Conservation (phyloP, 805 yeast genomes). For the Jamesozyma jinghongensis region DNA sequence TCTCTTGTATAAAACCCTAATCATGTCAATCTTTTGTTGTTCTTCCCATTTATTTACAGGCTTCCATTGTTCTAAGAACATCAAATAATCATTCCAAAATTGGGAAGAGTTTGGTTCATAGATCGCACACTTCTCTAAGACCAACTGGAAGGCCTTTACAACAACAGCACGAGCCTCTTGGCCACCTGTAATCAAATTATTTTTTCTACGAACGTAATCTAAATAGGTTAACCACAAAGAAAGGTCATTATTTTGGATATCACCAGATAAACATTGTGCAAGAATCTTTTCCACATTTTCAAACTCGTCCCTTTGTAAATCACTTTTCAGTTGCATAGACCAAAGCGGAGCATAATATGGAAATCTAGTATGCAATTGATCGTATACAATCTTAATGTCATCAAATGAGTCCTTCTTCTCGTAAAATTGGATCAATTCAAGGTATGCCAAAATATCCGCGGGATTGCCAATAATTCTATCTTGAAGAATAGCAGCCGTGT, state of each 20-base stretch:
- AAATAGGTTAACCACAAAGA: conserved; percentile 71
- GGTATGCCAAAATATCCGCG: conserved; percentile 49
- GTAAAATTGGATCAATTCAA: conserved; percentile 39
- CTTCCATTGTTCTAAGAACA: conserved; percentile 66
- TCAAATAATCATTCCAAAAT: conserved; percentile 78
- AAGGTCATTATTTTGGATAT: conserved; percentile 40
- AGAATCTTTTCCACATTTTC: conserved; percentile 58
- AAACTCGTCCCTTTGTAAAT: conserved; percentile 55
- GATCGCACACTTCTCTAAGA: conserved; percentile 64
- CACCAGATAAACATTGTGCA: conserved; percentile 47
- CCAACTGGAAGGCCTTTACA: conserved; percentile 75
- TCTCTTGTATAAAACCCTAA: conserved; percentile 62
- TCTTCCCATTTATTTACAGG: conserved; percentile 78
- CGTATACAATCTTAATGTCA: conserved; percentile 49
- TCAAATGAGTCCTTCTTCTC: conserved; percentile 50
- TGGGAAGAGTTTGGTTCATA: conserved; percentile 58
- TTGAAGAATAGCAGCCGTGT: conserved; percentile 50
- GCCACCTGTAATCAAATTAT: conserved; percentile 69
- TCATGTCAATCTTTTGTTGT: conserved; percentile 67
- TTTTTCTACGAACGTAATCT: conserved; percentile 59
- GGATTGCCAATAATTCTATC: conserved; percentile 44
- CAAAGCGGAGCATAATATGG: conserved; percentile 66
- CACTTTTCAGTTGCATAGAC: conserved; percentile 61
- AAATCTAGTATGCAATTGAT: conserved; percentile 52
- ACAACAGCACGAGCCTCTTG: conserved; percentile 68